A percentile compares a stretch with the other conserved stretches of the same genome.
phyloP scores from a whole-genome alignment of 495 filamentous ascomycete genomes.

The Trypethelium eluteriae region DNA sequence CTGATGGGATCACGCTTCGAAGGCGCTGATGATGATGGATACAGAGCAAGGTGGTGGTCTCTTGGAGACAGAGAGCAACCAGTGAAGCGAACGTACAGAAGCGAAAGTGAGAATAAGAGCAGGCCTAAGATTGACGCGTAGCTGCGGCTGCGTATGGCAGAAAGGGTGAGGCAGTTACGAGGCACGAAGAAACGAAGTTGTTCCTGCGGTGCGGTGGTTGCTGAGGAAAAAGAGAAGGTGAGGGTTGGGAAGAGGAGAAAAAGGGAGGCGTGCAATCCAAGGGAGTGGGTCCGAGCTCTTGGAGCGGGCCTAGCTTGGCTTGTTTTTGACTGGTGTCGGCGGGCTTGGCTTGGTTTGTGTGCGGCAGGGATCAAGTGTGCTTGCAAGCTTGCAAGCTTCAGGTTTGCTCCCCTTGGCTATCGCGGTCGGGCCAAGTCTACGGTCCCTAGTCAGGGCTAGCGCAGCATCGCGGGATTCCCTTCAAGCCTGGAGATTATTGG shows the following conservation, averaged over 20 bases:
- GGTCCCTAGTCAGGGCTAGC: background rate
- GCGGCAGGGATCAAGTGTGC: too few species aligned
- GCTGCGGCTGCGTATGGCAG: background rate
- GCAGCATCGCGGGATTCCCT: background rate
- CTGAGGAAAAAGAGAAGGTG: slow-evolving; percentile 9
- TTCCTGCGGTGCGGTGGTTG: background rate
- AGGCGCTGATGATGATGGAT: slow-evolving; percentile 10
- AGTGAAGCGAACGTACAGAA: background rate
- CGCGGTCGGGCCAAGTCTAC: background rate
- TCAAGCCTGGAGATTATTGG: too few species aligned
- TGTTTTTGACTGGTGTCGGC: background rate
- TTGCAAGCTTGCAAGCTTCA: too few species aligned
- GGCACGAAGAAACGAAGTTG: background rate
- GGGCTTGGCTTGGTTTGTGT: too few species aligned
- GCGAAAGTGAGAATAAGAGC: background rate
- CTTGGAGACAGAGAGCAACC: background rate
- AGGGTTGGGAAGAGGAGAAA: slow-evolving; percentile 1
- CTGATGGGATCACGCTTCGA: background rate
- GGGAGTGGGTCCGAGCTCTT: slow-evolving; percentile 3
- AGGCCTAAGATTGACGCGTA: background rate
- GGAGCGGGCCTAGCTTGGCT: background rate
- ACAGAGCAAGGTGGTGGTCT: slow-evolving; percentile 7
- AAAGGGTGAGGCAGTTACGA: background rate
- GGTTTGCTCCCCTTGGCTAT: too few species aligned
- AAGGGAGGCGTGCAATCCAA: slow-evolving; percentile 4